Evolutionary conservation across 768 basidiomycete species (phyloP).

Genomic region (Kwoniella sp.): DNA sequence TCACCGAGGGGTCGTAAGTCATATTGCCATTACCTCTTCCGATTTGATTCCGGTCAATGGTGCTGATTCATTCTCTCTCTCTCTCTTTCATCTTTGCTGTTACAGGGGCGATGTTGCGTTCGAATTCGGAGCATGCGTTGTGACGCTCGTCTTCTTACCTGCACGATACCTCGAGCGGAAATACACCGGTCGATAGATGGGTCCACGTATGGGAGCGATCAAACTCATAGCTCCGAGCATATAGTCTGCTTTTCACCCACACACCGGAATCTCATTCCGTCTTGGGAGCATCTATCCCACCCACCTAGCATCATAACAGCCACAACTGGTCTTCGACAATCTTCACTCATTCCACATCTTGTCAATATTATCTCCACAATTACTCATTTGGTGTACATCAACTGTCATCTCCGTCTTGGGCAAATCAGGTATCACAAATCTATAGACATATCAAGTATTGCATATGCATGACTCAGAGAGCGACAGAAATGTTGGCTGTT

Average conservation of each 20-base stretch:
- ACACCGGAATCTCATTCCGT: too few species aligned
- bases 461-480: neutral
- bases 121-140: slow-evolving; percentile 41
- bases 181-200: slow-evolving; percentile 37
- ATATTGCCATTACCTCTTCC: neutral
- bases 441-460: neutral
- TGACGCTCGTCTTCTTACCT: slow-evolving; percentile 39
- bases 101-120: slow-evolving; percentile 49
- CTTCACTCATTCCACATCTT: neutral
- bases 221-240: too few species aligned
- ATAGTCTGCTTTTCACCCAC: too few species aligned
- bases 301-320: too few species aligned
- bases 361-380: neutral
- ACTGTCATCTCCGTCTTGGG: neutral
- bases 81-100: neutral
- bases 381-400: neutral
- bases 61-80: neutral
- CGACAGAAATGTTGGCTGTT: too few species aligned
- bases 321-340: too few species aligned
- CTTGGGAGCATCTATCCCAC: too few species aligned
- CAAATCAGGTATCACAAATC: neutral
- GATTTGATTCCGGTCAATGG: neutral
- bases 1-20: slow-evolving; percentile 46
- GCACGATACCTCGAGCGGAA: slow-evolving; percentile 43
- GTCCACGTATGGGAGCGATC: too few species aligned